Evolutionary conservation across 2,329 filamentous ascomycete species (phyloP).

Genomic region (Zasmidium angulare): DNA sequence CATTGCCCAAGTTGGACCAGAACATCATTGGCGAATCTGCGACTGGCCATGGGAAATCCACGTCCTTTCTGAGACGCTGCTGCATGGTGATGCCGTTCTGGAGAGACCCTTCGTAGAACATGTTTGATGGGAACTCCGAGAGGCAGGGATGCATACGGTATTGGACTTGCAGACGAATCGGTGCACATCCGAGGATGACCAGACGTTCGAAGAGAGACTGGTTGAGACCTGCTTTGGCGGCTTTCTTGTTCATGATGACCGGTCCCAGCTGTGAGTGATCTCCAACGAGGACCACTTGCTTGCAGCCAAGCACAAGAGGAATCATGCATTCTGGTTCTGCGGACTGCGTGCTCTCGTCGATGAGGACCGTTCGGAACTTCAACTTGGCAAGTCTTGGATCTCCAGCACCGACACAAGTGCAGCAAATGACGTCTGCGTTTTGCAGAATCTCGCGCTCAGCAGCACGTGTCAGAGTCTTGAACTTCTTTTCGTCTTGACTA

Average conservation of each 20-base stretch:
- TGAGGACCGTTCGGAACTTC: conserved; percentile 96
- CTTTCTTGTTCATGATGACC: conserved; percentile 99
- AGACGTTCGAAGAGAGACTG: conserved; percentile 98
- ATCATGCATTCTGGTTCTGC: conserved; percentile 99
- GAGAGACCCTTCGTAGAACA: conserved; percentile 98
- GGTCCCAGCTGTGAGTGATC: conserved; percentile 97
- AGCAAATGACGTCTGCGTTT: conserved; percentile 97
- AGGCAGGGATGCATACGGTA: conserved; percentile 99
- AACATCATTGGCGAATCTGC: conserved; percentile 98
- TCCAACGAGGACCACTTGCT: conserved; percentile 97
- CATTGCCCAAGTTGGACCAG: conserved; percentile 96
- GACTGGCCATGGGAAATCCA: conserved; percentile 98
- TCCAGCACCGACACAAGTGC: conserved; percentile 95
- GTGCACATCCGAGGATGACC: conserved; percentile 84
- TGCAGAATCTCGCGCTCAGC: conserved; percentile 93
- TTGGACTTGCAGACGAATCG: conserved; percentile 92
- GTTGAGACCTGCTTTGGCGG: conserved; percentile 93
- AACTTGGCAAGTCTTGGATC: conserved; percentile 94
- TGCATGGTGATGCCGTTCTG: conserved; percentile 94
- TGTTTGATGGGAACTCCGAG: conserved; percentile 96
- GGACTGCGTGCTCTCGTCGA: conserved; percentile 97
- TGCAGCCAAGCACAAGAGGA: conserved; percentile 91
- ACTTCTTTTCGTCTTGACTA: conserved; percentile 96
- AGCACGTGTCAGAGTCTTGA: conserved; percentile 89
- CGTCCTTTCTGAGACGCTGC: conserved; percentile 83